Percentiles rank a stretch among this genome's conserved stretches.
Evolutionary conservation across 148 eudicot genomes (phyloP).

Genomic region (Rhododendron vialii): DNA sequence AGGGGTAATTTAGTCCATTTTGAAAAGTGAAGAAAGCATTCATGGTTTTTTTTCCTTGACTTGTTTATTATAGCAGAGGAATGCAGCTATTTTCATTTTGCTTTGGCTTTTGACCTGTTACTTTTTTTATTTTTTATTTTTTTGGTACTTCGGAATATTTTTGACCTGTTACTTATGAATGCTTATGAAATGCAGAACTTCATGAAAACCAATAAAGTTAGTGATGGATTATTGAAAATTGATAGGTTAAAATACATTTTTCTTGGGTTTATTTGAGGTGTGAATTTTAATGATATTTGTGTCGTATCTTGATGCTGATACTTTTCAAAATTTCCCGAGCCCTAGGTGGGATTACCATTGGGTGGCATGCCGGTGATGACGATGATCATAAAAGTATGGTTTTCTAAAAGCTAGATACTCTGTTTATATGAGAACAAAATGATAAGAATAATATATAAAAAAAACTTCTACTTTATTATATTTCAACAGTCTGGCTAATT

Average conservation of each 20-base stretch:
- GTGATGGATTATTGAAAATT: neutral
- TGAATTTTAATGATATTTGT: too few relatives aligned
- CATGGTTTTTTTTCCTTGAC: neutral
- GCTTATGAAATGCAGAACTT: neutral
- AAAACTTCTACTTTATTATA: too few relatives aligned
- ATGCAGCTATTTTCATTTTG: neutral
- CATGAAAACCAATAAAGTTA: neutral
- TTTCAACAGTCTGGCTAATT: too few relatives aligned
- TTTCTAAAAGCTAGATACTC: too few relatives aligned
- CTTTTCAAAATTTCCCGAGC: neutral
- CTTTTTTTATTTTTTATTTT: too few relatives aligned
- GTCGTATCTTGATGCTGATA: neutral
- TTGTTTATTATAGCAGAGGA: neutral
- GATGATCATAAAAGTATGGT: too few relatives aligned
- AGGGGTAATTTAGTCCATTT: neutral
- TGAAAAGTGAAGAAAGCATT: neutral
- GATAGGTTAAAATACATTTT: too few relatives aligned
- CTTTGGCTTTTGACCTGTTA: neutral
- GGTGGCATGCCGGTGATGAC: too few relatives aligned
- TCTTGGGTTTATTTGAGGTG: neutral
- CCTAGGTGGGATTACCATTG: too few relatives aligned
- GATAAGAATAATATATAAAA: too few relatives aligned
- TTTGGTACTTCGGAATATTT: too few relatives aligned
- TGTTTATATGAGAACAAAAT: too few relatives aligned
- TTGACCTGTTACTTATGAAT: neutral